phyloP scores from a whole-genome alignment of 2,329 filamentous ascomycete species.

The Cladosporium sp. region DNA sequence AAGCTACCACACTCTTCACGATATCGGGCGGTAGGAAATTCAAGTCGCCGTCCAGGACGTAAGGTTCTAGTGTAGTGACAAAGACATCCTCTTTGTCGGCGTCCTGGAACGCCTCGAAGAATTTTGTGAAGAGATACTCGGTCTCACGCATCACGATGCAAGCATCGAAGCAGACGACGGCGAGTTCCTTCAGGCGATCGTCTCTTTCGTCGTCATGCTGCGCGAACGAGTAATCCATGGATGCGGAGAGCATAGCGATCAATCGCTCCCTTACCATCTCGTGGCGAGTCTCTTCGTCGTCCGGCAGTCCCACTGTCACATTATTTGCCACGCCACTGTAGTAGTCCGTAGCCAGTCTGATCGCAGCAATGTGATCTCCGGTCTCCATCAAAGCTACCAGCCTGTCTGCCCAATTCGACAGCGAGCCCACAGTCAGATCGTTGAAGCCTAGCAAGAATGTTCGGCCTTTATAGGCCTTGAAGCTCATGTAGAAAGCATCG shows the following conservation, averaged over 20 bases:
- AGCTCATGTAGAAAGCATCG: slow-evolving; percentile 97
- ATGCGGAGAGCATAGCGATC: slow-evolving; percentile 88
- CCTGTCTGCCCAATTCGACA: slow-evolving; percentile 97
- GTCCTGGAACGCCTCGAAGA: slow-evolving; percentile 87
- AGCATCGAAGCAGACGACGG: slow-evolving; percentile 76
- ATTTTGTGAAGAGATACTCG: slow-evolving; percentile 85
- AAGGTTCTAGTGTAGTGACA: slow-evolving; percentile 81
- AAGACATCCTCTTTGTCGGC: slow-evolving; percentile 70
- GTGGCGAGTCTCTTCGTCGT: slow-evolving; percentile 72
- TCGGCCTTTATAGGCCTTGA: slow-evolving; percentile 89
- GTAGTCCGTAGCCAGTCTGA: slow-evolving; percentile 85
- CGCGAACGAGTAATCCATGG: slow-evolving; percentile 79
- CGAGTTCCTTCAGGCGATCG: slow-evolving; percentile 70
- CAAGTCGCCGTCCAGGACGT: slow-evolving; percentile 75
- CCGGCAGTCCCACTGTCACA: slow-evolving; percentile 86
- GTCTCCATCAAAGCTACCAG: slow-evolving; percentile 91
- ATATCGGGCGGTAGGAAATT: slow-evolving; percentile 73
- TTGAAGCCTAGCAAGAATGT: slow-evolving; percentile 92
- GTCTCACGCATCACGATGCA: slow-evolving; percentile 72
- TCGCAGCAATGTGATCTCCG: slow-evolving; percentile 91
- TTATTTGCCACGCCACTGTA: slow-evolving; percentile 90
- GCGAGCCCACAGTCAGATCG: slow-evolving; percentile 80
- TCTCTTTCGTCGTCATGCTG: slow-evolving; percentile 51
- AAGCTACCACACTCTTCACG: slow-evolving; percentile 77
- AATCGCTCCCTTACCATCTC: slow-evolving; percentile 82